Conservation (phyloP, 164 flowering plant genomes). For the Taxillus chinensis region DNA sequence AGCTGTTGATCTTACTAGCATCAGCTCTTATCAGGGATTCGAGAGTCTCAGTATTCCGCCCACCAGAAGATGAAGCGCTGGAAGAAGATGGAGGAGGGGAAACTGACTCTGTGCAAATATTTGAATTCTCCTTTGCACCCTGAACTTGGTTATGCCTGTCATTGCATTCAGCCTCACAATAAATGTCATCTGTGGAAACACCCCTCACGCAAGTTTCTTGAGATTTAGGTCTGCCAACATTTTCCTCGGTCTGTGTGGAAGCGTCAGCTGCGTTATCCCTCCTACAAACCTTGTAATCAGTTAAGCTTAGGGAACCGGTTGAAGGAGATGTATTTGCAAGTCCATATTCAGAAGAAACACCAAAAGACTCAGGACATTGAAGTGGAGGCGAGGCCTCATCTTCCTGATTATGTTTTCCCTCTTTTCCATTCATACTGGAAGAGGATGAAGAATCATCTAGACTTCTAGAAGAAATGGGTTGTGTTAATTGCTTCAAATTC, state of each 20-base stretch:
- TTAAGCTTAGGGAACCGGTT: conserved; percentile 41
- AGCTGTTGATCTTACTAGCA: conserved; percentile 58
- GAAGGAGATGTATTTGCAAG: conserved; percentile 39
- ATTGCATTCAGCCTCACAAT: conserved; percentile 26
- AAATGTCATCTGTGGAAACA: conserved; percentile 73
- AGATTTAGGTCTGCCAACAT: conserved; percentile 15
- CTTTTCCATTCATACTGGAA: conserved; percentile 53
- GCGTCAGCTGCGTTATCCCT: conserved; percentile 63
- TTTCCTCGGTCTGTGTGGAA: conserved; percentile 81
- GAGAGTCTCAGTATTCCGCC: conserved; percentile 63
- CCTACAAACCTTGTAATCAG: conserved; percentile 60
- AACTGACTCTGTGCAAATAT: conserved; percentile 26
- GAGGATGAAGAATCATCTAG: conserved; percentile 67
- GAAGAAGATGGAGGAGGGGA: conserved; percentile 62
- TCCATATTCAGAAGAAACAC: conserved; percentile 47
- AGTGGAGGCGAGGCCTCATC: conserved; percentile 53
- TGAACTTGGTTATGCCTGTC: conserved; percentile 18
- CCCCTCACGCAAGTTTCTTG: conserved; percentile 71
- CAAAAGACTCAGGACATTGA: conserved; percentile 38
- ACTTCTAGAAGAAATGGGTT: conserved; percentile 46
- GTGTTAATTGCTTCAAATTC: conserved; percentile 47
- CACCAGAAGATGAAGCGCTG: conserved; percentile 65
- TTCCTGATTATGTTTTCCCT: conserved; percentile 43
- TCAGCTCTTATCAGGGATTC: conserved; percentile 89
- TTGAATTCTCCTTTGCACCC: conserved; percentile 30